phyloP scores from a whole-genome alignment of 371 early-diverging fungal species.

The Mucor mucedo region DNA sequence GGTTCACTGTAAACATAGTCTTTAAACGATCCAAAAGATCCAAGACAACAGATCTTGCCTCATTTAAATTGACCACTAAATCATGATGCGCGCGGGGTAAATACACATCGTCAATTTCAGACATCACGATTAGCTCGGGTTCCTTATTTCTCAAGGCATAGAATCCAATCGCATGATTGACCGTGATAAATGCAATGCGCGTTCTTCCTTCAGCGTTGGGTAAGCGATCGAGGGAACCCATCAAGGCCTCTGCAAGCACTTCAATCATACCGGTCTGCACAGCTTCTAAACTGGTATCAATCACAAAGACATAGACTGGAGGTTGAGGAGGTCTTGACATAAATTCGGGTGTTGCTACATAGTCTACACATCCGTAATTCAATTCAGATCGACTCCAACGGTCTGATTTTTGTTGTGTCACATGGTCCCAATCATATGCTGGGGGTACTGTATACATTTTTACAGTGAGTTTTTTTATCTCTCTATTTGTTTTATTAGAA shows the following conservation, averaged over 20 bases:
- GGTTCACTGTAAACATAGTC: constrained; percentile 24
- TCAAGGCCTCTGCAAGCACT: constrained; percentile 61
- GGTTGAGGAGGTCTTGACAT: constrained; percentile 87
- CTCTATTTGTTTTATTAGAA: background rate
- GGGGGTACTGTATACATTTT: constrained; percentile 58
- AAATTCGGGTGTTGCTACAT: constrained; percentile 80
- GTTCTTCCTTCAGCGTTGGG: constrained; percentile 83
- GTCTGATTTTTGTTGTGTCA: constrained; percentile 66
- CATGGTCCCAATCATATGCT: constrained; percentile 78
- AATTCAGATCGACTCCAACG: constrained; percentile 76
- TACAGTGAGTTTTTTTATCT: too few species aligned
- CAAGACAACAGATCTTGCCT: constrained; percentile 62
- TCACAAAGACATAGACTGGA: constrained; percentile 77
- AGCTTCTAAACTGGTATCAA: constrained; percentile 77
- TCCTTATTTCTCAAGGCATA: constrained; percentile 75
- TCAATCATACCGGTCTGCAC: constrained; percentile 66
- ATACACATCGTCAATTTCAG: constrained; percentile 75
- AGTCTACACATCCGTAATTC: constrained; percentile 77
- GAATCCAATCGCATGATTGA: constrained; percentile 76
- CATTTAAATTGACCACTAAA: constrained; percentile 76
- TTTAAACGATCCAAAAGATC: constrained; percentile 63
- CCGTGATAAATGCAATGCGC: constrained; percentile 78
- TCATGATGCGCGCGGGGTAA: constrained; percentile 73
- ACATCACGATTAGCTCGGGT: constrained; percentile 81
- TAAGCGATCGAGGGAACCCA: constrained; percentile 66